Conservation (phyloP, 2,329 filamentous ascomycete species). For the Fusarium sp. region DNA sequence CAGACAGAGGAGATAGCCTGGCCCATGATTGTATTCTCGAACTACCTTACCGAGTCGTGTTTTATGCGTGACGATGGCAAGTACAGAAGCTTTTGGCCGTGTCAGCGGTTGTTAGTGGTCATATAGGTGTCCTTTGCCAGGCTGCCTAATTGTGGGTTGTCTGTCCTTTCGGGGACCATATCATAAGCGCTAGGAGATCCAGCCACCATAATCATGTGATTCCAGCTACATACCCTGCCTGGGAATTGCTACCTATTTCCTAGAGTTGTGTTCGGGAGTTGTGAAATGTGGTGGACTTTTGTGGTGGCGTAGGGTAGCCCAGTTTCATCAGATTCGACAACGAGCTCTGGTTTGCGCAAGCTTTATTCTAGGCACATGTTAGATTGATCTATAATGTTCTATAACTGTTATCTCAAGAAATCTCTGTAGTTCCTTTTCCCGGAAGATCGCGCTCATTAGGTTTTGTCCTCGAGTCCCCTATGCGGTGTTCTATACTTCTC, state of each 20-base stretch:
- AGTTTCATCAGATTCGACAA: neutral
- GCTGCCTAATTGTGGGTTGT: neutral
- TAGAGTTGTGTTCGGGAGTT: neutral
- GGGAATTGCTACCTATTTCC: neutral
- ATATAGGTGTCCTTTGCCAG: neutral
- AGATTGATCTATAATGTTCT: neutral
- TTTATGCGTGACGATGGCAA: neutral
- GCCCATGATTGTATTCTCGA: neutral
- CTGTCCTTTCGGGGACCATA: neutral
- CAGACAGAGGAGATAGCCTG: constrained; percentile 2
- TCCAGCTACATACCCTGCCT: too few relatives aligned
- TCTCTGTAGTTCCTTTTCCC: neutral
- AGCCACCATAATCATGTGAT: neutral
- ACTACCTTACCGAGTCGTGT: fast-evolving
- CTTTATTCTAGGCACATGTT: neutral
- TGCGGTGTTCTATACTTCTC: neutral
- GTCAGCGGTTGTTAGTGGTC: neutral
- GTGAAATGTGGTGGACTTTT: neutral
- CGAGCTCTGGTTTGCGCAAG: neutral
- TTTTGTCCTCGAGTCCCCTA: neutral
- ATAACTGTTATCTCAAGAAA: neutral
- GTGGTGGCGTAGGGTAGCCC: neutral
- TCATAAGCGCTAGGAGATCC: neutral
- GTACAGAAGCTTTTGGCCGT: neutral
- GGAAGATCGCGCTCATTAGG: neutral